These are phyloP conservation scores for Aspergillus amoenus DNA, from an alignment of 2,329 filamentous ascomycete species.

Conservation along the genomic window DNA sequence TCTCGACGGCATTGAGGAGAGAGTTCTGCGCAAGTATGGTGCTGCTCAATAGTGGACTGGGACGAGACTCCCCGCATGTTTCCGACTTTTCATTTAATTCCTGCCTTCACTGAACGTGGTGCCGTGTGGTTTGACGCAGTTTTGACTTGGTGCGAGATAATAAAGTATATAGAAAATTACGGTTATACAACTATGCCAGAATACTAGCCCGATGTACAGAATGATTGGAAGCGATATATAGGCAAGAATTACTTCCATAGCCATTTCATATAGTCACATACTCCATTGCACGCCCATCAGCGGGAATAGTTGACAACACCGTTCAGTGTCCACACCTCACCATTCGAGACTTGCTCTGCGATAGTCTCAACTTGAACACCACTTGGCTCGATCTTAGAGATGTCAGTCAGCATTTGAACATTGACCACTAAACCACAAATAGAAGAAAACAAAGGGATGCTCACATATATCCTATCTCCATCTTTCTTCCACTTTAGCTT, in stretches of 20 bases:
- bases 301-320: slow-evolving; percentile 56
- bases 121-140: background rate
- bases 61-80: background rate
- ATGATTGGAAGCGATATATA: background rate
- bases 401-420: slow-evolving; percentile 11
- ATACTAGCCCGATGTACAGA: background rate
- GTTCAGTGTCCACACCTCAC: slow-evolving; percentile 79
- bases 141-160: background rate
- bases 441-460: slow-evolving; percentile 28
- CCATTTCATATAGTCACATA: background rate
- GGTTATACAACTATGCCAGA: background rate
- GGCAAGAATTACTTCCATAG: background rate
- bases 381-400: slow-evolving; percentile 62
- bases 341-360: slow-evolving; percentile 76
- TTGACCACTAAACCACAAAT: background rate
- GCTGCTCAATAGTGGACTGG: slow-evolving; percentile 2
- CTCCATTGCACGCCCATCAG: slow-evolving; percentile 3
- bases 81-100: background rate
- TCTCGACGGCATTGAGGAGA: slow-evolving; percentile 81
- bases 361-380: slow-evolving; percentile 74
- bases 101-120: background rate
- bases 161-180: background rate
- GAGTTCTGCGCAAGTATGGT: slow-evolving; percentile 62
- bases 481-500: slow-evolving; percentile 81
- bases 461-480: slow-evolving; percentile 63